Evolutionary conservation across 2,329 filamentous ascomycete genomes (phyloP).

Genomic region (Sclerotiophoma versabilis): DNA sequence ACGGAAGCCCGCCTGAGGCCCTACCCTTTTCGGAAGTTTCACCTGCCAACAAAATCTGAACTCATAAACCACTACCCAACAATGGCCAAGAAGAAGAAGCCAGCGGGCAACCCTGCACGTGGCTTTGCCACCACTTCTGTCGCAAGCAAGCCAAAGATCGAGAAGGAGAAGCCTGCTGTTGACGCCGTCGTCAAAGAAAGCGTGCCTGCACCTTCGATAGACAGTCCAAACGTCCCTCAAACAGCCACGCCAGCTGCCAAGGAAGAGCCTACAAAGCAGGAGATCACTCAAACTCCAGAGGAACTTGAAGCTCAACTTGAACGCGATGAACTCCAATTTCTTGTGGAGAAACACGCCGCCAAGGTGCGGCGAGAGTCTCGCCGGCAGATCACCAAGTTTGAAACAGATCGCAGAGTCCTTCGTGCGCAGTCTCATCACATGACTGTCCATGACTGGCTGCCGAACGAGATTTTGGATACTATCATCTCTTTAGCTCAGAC

Average conservation of each 20-base stretch:
- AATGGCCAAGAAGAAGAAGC: slow-evolving; percentile 96
- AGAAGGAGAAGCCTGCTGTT: slow-evolving; percentile 34
- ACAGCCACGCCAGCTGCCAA: slow-evolving; percentile 8
- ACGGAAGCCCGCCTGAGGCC: slow-evolving; percentile 33
- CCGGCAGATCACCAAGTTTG: slow-evolving; percentile 77
- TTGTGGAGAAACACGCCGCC: slow-evolving; percentile 82
- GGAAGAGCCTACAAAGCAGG: slow-evolving; percentile 28
- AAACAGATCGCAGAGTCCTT: slow-evolving; percentile 84
- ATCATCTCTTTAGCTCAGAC: slow-evolving; percentile 76
- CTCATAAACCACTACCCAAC: slow-evolving; percentile 20
- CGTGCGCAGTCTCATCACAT: slow-evolving; percentile 78
- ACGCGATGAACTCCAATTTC: slow-evolving; percentile 83
- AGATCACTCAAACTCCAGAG: slow-evolving; percentile 72
- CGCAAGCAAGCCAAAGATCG: slow-evolving; percentile 75
- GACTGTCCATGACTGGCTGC: slow-evolving; percentile 79
- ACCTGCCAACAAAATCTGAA: slow-evolving; percentile 12
- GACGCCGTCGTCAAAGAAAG: slow-evolving; percentile 27
- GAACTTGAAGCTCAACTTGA: slow-evolving; percentile 90
- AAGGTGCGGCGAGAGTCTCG: slow-evolving; percentile 81
- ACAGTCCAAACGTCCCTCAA: slow-evolving; percentile 18
- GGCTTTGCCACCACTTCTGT: slow-evolving; percentile 95
- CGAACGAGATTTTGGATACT: slow-evolving; percentile 77
- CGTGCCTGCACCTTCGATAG: slow-evolving; percentile 21
- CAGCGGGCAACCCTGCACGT: slow-evolving; percentile 82
- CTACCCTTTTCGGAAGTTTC: slow-evolving; percentile 22